Percentiles rank a stretch among this genome's conserved stretches.
These are phyloP conservation scores for Elaeis oleifera DNA, from an alignment of 202 grass and related monocot species.

Conservation along the genomic window DNA sequence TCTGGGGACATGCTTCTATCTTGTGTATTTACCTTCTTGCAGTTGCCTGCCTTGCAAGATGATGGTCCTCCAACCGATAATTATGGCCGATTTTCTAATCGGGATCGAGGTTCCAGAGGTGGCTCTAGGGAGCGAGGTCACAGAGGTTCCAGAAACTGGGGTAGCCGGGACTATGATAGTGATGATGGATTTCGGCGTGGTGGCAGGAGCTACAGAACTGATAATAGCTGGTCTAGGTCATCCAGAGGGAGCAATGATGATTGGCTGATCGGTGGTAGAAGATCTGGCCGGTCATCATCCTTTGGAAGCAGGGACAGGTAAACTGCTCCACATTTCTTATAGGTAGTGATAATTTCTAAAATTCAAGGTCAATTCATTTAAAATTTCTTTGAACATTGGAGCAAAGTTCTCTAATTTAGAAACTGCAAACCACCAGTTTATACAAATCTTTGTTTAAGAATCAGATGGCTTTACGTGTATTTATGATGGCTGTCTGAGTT, in stretches of 20 bases:
- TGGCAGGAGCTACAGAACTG: conserved; percentile 46
- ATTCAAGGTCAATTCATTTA: too few relatives aligned
- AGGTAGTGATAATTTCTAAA: background rate
- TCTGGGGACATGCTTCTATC: background rate
- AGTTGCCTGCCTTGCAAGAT: conserved; percentile 92
- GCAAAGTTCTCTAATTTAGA: too few relatives aligned
- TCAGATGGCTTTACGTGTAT: too few relatives aligned
- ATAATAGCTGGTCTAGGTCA: conserved; percentile 28
- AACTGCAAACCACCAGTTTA: too few relatives aligned
- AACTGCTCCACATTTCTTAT: background rate
- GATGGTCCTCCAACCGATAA: conserved; percentile 64
- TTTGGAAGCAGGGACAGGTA: conserved; percentile 55
- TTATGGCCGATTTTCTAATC: conserved; percentile 73
- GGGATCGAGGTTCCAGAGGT: conserved; percentile 44
- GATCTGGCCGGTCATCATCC: conserved; percentile 50
- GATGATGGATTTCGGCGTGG: conserved; percentile 25
- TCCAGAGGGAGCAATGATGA: conserved; percentile 46
- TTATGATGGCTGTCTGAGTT: too few relatives aligned
- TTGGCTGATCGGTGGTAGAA: conserved; percentile 49
- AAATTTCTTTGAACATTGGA: too few relatives aligned
- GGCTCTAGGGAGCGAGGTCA: conserved; percentile 20
- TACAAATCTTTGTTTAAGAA: too few relatives aligned
- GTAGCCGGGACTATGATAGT: conserved; percentile 8
- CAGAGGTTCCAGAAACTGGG: conserved; percentile 35
- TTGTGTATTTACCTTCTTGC: conserved; percentile 23